phyloP scores from a whole-genome alignment of 345 rosid genomes.

The Brassica rapa region DNA sequence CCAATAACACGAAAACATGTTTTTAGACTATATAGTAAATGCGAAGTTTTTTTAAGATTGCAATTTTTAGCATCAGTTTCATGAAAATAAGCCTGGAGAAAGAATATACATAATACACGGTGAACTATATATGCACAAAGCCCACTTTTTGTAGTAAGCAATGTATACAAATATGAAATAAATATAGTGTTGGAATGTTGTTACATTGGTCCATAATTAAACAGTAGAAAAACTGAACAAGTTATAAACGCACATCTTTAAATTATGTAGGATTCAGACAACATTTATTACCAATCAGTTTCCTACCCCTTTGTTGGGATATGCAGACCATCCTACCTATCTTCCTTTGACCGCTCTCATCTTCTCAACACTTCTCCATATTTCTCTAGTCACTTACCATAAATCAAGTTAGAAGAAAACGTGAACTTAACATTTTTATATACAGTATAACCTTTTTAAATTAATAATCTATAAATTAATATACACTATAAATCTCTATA shows the following conservation, averaged over 20 bases:
- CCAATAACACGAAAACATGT: neutral
- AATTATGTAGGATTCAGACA: constrained; percentile 28
- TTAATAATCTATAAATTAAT: no score
- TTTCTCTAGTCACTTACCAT: neutral
- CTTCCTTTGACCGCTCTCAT: constrained; percentile 24
- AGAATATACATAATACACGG: neutral
- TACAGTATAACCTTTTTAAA: no score
- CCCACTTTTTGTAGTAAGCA: neutral
- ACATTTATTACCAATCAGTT: constrained; percentile 39
- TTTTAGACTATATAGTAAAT: neutral
- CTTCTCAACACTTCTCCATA: constrained; percentile 29
- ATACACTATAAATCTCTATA: no score
- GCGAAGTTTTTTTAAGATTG: neutral
- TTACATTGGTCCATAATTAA: constrained; percentile 17
- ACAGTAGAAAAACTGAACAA: constrained; percentile 21
- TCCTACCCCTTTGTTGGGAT: constrained; percentile 42
- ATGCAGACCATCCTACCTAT: constrained; percentile 32
- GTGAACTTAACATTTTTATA: neutral
- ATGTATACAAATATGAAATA: neutral
- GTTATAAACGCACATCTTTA: constrained; percentile 26
- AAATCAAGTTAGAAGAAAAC: neutral
- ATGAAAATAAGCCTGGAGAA: neutral
- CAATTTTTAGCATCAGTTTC: neutral
- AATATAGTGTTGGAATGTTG: neutral
- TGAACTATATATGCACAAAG: neutral